Percentiles rank a stretch among this genome's conserved stretches.
These are phyloP conservation scores for Ceratobasidium sp. DNA, from an alignment of 1,284 basidiomycete genomes.

Conservation along the genomic window DNA sequence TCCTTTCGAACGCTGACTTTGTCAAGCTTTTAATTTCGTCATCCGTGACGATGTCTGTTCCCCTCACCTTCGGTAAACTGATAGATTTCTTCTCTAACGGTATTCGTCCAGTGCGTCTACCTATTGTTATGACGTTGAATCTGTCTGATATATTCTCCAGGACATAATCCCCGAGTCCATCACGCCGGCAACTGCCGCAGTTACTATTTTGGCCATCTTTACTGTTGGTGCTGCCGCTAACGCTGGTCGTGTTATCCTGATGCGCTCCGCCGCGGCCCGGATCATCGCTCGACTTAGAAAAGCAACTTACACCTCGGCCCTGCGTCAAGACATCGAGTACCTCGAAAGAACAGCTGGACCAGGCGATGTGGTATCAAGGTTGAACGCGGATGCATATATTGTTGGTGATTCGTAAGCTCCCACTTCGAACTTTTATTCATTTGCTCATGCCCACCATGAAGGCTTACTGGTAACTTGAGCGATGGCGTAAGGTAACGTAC, in stretches of 20 bases:
- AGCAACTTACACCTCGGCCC: slow-evolving; percentile 82
- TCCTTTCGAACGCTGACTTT: no score
- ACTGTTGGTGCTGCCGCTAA: slow-evolving; percentile 90
- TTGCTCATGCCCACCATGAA: slow-evolving; percentile 56
- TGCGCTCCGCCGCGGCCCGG: slow-evolving; percentile 87
- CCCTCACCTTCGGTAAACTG: slow-evolving; percentile 89
- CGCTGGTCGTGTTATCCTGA: slow-evolving; percentile 87
- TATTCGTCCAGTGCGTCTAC: slow-evolving; percentile 69
- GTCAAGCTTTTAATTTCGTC: slow-evolving; percentile 73
- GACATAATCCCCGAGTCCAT: slow-evolving; percentile 75
- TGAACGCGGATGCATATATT: slow-evolving; percentile 93
- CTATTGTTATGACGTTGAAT: background rate
- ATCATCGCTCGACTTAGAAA: slow-evolving; percentile 92
- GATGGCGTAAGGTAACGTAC: slow-evolving; percentile 77
- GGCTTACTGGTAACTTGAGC: slow-evolving; percentile 90
- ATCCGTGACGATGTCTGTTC: slow-evolving; percentile 89
- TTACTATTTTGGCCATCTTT: slow-evolving; percentile 81
- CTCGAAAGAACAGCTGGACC: slow-evolving; percentile 84
- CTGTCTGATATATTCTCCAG: slow-evolving; percentile 55
- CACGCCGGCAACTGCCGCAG: slow-evolving; percentile 84
- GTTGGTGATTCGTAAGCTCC: slow-evolving; percentile 87
- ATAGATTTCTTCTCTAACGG: slow-evolving; percentile 89
- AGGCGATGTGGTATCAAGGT: slow-evolving; percentile 92
- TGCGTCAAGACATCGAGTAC: slow-evolving; percentile 92
- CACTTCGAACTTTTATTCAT: slow-evolving; percentile 48